These are phyloP conservation scores for Cymbopogon citratus DNA, from an alignment of 176 grass and related monocot species.

Conservation along the genomic window DNA sequence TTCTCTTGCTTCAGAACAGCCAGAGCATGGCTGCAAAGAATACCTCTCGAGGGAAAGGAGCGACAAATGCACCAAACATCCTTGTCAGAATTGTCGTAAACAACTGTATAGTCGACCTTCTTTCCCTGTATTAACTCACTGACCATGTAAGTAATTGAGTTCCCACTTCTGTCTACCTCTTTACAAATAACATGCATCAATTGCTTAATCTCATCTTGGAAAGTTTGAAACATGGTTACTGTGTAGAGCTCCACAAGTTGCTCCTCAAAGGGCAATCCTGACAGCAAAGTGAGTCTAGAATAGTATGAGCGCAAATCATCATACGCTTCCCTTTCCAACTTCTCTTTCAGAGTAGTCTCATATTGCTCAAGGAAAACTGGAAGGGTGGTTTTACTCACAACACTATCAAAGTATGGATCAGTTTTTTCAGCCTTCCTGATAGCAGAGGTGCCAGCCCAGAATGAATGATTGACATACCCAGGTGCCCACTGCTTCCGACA, in stretches of 20 bases:
- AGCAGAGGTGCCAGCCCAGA: slow-evolving; percentile 85
- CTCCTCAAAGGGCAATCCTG: slow-evolving; percentile 79
- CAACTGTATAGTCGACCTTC: slow-evolving; percentile 78
- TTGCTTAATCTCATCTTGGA: slow-evolving; percentile 88
- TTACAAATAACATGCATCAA: slow-evolving; percentile 87
- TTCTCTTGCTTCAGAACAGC: slow-evolving; percentile 82
- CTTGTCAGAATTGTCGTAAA: slow-evolving; percentile 76
- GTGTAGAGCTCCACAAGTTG: slow-evolving; percentile 82
- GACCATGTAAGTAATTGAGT: slow-evolving; percentile 57
- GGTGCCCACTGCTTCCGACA: slow-evolving; percentile 77
- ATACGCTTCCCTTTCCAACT: slow-evolving; percentile 82
- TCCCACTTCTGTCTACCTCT: slow-evolving; percentile 55
- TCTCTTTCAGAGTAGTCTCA: slow-evolving; percentile 51
- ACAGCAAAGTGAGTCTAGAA: slow-evolving; percentile 69
- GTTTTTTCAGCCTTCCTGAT: slow-evolving; percentile 64
- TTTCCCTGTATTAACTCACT: slow-evolving; percentile 74
- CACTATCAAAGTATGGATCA: slow-evolving; percentile 78
- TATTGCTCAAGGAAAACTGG: slow-evolving; percentile 84
- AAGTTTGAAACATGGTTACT: slow-evolving; percentile 78
- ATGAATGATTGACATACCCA: slow-evolving; percentile 75
- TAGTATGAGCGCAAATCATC: slow-evolving; percentile 90
- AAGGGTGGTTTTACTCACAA: slow-evolving; percentile 70
- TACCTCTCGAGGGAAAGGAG: slow-evolving; percentile 83
- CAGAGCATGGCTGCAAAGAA: slow-evolving; percentile 87
- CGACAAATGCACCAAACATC: slow-evolving; percentile 88